Base-by-base conservation (phyloP, 1,284 basidiomycete genomes). In the Leccinum fallax region DNA sequence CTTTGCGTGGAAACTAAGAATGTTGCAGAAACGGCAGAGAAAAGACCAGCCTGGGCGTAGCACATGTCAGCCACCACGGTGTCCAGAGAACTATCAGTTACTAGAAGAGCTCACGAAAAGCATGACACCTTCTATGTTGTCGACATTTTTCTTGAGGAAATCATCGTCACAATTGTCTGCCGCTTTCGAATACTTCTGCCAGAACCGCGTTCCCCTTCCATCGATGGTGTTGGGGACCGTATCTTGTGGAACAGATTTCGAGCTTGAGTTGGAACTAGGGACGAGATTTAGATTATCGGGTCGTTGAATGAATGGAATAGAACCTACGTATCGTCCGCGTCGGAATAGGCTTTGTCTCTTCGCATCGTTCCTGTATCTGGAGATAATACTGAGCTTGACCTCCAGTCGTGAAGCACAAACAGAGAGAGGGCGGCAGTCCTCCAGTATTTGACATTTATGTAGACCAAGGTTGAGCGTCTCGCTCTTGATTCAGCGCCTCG, bases 1-100 rank as follows among this genome's bases (percentile, higher is more conserved):
- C 55, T 34, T 30, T 67, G 60, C 11, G 40, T 58, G 21, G 66
- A 26, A 5, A 58, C 61, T 15, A 66, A 58, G 53, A 66, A 66
- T 16, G 65, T 43, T 24, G 66, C 67, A 13, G 60, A 28, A 13
- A 66, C 65, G 4, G 65, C 65, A 57, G 65, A 67, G 32, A 66
- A 67, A 4, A 66, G 64, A 57, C 65, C 65, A 13, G 65, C 55
- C 66, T 66, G 40, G 3, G 9, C 16, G 28, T 5, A 24, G 5
- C 11, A 16, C 34, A 51, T 3, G 16, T 59, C 10, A 58, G 7
- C 26, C n/a, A 28, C 55, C 21, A 26, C 13, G 13, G 9, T 36
- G 19, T 1, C n/a, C 38, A 5, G 13, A 24, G 10, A 48, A 15
- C 3, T 16, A 24, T 40, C 11, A 15, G 6, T 8, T 38, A 38